Base-by-base conservation (phyloP, 495 filamentous ascomycete genomes). In the Schizothecium vesticola region DNA sequence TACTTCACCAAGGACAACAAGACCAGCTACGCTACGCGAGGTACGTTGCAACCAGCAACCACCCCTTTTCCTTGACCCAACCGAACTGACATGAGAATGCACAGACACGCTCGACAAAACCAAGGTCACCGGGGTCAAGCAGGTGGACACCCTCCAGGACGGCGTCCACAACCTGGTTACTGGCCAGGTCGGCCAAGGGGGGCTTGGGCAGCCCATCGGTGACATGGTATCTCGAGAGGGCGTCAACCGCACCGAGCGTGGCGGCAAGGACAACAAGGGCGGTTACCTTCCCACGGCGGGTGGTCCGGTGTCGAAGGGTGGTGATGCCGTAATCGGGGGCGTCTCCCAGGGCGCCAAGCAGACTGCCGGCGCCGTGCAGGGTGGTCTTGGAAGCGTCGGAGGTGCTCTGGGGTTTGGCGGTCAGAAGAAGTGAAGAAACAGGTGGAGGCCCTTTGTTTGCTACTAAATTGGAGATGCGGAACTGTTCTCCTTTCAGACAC, bases 1-100 rank as follows among this genome's bases (percentile, higher is more conserved):
- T 91, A 86, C 80, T 91, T 91, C 70, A 88, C 86, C 70, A 88
- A 86, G 67, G 89, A 92, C 71, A 92, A 91, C 78, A 90, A 91
- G 77, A 82, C 87, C 1, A 87, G 85, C 69, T 91, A 90, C 71
- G 80, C 81, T 1, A 82, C 87, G 0, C 88, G 85, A 72, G 85
- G 88, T 89, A 21, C 5, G 68, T 64, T 63, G 64, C 29, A 21
- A 16, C 12, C 23, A 24, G 56, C 58, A 59, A 3, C 24, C 28
- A 51, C 65, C 33, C 55, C 58, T 43, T 58, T n/a, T 56, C 43
- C 33, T 63, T 60, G 43, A 26, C 29, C 13, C 6, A 9, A 8
- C 43, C 43, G 6, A 51, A 3, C 43, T 51, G 19, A 51, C 43
- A 51, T 8, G 31, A 19, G 6, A 3, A 61, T 28, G 1, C 29